Conservation (phyloP, 441 rosid genomes). For the Mallotus repandus region DNA sequence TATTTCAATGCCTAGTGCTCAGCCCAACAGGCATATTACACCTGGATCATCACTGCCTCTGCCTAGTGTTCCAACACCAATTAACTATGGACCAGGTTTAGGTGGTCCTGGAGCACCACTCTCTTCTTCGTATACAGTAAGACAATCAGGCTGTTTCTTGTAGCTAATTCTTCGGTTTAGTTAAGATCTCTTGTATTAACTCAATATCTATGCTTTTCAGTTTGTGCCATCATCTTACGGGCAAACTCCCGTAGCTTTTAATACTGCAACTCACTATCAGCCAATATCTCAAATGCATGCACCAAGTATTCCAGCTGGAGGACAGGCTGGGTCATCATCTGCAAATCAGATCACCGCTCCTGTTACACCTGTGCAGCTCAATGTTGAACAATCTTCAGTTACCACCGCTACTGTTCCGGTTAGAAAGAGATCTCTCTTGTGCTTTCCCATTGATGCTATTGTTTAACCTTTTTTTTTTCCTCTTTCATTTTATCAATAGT, state of each 20-base stretch:
- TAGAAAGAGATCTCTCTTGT: conserved; percentile 23
- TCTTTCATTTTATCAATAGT: conserved; percentile 18
- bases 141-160: conserved; percentile 17
- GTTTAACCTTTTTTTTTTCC: conserved; percentile 1
- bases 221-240: conserved; percentile 60
- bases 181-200: conserved; percentile 16
- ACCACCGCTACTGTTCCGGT: conserved; percentile 39
- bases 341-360: conserved; percentile 42
- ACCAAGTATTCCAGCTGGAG: conserved; percentile 45
- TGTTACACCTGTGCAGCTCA: conserved; percentile 39
- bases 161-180: conserved; percentile 16
- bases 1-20: conserved; percentile 48
- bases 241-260: conserved; percentile 42
- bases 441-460: conserved; percentile 1
- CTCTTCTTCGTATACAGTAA: conserved; percentile 65
- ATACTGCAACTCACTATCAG: conserved; percentile 46
- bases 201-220: conserved; percentile 36
- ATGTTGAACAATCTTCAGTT: conserved; percentile 48
- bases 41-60: conserved; percentile 53
- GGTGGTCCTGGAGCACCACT: conserved; percentile 56
- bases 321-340: conserved; percentile 44
- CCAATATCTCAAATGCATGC: conserved; percentile 49
- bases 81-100: conserved; percentile 49
- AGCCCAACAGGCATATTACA: conserved; percentile 42
- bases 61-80: conserved; percentile 50